These are phyloP conservation scores for Tilletia walkeri DNA, from an alignment of 1,284 basidiomycete species.

Conservation along the genomic window DNA sequence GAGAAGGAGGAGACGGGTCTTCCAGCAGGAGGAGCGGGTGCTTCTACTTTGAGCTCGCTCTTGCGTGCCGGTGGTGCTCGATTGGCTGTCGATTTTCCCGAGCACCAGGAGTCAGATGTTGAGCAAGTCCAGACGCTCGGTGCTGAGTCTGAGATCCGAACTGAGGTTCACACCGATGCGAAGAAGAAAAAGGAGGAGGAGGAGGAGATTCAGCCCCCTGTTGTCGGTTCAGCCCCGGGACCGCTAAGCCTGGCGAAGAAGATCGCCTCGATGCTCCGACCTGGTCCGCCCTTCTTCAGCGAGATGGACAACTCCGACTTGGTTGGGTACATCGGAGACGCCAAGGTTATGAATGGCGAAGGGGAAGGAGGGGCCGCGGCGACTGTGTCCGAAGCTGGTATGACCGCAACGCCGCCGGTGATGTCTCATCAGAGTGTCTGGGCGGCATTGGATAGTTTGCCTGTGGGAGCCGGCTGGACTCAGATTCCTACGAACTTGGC, in stretches of 20 bases:
- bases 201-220: not conserved
- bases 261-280: slow-evolving; percentile 44
- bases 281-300: slow-evolving; percentile 46
- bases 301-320: slow-evolving; percentile 40
- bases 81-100: not conserved
- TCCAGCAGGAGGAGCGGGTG: not conserved
- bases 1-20: not conserved
- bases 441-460: slow-evolving; percentile 34
- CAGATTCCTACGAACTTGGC: slow-evolving; percentile 27
- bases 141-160: no score
- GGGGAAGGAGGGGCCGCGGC: slow-evolving; percentile 24
- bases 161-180: not conserved
- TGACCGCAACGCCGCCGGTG: not conserved
- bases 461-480: slow-evolving; percentile 31
- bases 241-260: slow-evolving; percentile 30
- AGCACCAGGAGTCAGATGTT: not conserved
- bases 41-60: slow-evolving; percentile 1
- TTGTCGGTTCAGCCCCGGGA: not conserved
- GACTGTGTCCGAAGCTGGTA: slow-evolving; percentile 24
- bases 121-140: no score
- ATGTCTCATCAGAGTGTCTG: slow-evolving; percentile 36
- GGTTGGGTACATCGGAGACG: slow-evolving; percentile 38
- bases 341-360: slow-evolving; percentile 43
- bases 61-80: not conserved
- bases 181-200: not conserved